Evolutionary conservation across 495 filamentous ascomycete genomes (phyloP).

Genomic region (Aspergillus saccharolyticus): DNA sequence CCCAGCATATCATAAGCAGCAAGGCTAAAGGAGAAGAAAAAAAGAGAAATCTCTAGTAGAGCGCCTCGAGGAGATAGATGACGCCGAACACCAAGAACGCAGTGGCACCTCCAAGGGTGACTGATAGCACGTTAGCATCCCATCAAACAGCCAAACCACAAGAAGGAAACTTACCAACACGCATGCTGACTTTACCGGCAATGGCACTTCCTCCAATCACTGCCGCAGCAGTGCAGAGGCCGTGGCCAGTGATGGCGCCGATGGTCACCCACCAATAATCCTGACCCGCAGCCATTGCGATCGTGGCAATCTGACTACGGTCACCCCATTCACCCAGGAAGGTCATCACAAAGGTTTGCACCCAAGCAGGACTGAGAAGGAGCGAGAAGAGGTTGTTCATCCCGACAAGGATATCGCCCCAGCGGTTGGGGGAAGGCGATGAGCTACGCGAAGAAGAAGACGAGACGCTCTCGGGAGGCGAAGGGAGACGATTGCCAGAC

Average conservation of each 20-base stretch:
- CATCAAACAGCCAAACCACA: not conserved
- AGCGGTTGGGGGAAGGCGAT: constrained; percentile 44
- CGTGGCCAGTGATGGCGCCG: constrained; percentile 83
- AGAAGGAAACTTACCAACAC: constrained; percentile 72
- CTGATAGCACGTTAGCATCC: constrained; percentile 43
- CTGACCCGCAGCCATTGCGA: constrained; percentile 97
- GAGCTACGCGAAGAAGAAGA: constrained; percentile 54
- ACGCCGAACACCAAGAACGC: constrained; percentile 88
- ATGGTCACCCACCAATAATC: constrained; percentile 99
- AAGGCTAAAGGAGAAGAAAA: not conserved
- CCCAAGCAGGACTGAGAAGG: constrained; percentile 91
- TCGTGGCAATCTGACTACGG: constrained; percentile 94
- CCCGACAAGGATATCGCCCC: constrained; percentile 49
- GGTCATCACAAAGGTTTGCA: constrained; percentile 98
- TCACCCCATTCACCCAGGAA: constrained; percentile 99
- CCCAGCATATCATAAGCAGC: not conserved
- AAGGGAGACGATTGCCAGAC: constrained; percentile 46
- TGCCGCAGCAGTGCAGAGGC: constrained; percentile 84
- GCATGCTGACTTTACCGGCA: constrained; percentile 89
- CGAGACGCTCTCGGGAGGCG: constrained; percentile 49
- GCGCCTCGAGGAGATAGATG: constrained; percentile 81
- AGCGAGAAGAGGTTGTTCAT: constrained; percentile 83
- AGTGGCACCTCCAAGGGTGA: constrained; percentile 88
- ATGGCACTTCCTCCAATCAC: constrained; percentile 90
- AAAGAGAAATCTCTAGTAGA: constrained; percentile 41